Percentiles rank a stretch among this genome's conserved stretches.
These are phyloP conservation scores for Leccinum griseonigrum DNA, from an alignment of 1,284 basidiomycete species.

Conservation along the genomic window DNA sequence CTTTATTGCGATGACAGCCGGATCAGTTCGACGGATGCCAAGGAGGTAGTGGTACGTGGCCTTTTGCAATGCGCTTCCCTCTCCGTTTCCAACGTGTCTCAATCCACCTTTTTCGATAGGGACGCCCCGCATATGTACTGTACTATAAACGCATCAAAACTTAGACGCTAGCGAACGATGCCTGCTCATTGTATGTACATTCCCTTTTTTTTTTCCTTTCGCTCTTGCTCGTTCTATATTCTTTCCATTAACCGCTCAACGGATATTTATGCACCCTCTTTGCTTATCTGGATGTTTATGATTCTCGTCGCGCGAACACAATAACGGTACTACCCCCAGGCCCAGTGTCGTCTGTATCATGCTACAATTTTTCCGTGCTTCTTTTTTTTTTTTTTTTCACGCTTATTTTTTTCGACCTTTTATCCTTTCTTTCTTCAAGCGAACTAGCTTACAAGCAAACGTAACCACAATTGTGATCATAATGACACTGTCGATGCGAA, in stretches of 20 bases:
- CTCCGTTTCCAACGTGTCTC: conserved; percentile 3
- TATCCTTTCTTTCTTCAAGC: background rate
- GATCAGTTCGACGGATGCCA: conserved; percentile 64
- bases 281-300: conserved; percentile 34
- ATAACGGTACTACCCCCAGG: conserved; percentile 18
- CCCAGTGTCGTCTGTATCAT: conserved; percentile 18
- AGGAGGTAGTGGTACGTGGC: conserved; percentile 79
- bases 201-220: background rate
- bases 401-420: background rate
- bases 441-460: conserved; percentile 31
- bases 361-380: conserved; percentile 16
- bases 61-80: conserved; percentile 2
- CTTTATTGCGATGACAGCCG: conserved; percentile 86
- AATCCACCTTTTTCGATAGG: conserved; percentile 43
- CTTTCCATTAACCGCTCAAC: background rate
- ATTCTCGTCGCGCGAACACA: background rate
- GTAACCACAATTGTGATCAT: conserved; percentile 25
- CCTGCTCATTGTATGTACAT: background rate
- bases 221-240: background rate
- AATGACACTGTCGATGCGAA: conserved; percentile 16
- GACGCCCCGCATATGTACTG: conserved; percentile 84
- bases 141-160: conserved; percentile 76
- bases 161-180: conserved; percentile 33
- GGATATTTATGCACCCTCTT: conserved; percentile 27
- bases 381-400: background rate